A percentile compares a stretch with the other conserved stretches of the same genome.
Conservation (phyloP, 805 yeast genomes). For the Yamadazyma insecticola region DNA sequence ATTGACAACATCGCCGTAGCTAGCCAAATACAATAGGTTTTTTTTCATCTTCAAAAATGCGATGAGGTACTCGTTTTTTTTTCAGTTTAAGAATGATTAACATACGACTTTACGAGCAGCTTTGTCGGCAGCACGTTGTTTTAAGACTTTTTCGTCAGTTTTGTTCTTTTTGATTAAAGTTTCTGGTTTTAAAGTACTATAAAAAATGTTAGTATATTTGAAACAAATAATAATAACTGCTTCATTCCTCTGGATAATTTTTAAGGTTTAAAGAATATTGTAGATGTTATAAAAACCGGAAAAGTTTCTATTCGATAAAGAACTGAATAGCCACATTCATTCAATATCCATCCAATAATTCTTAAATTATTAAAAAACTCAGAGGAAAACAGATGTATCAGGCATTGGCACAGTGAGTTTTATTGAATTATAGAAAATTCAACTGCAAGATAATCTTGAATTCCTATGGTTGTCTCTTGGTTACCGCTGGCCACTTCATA, state of each 20-base stretch:
- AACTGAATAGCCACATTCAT: slow-evolving; percentile 40
- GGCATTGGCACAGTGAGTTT: slow-evolving; percentile 35
- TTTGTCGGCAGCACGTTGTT: slow-evolving; percentile 76
- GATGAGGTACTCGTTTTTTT: slow-evolving; percentile 5
- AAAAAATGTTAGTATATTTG: slow-evolving; percentile 19
- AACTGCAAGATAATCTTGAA: slow-evolving; percentile 39
- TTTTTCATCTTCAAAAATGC: slow-evolving; percentile 49
- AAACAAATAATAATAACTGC: neutral
- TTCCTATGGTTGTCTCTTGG: no score
- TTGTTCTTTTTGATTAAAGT: slow-evolving; percentile 78
- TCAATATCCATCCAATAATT: slow-evolving; percentile 22
- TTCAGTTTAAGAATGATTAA: slow-evolving; percentile 15
- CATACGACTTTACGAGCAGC: slow-evolving; percentile 78
- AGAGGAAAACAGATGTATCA: slow-evolving; percentile 42
- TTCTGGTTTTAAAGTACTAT: slow-evolving; percentile 68
- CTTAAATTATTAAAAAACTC: slow-evolving; percentile 17
- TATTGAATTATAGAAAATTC: no score
- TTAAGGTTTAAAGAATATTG: slow-evolving; percentile 5
- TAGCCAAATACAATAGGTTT: slow-evolving; percentile 51
- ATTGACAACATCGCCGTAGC: slow-evolving; percentile 69
- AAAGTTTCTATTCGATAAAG: slow-evolving; percentile 18
- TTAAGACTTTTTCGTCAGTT: slow-evolving; percentile 72
- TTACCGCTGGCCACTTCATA: no score
- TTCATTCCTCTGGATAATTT: slow-evolving; percentile 2
- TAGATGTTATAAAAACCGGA: slow-evolving; percentile 18